Evolutionary conservation across 306 rosid species (phyloP), one percentile per base, ranked within the genome.

Genomic region (Cotoneaster glaucophyllus): DNA sequence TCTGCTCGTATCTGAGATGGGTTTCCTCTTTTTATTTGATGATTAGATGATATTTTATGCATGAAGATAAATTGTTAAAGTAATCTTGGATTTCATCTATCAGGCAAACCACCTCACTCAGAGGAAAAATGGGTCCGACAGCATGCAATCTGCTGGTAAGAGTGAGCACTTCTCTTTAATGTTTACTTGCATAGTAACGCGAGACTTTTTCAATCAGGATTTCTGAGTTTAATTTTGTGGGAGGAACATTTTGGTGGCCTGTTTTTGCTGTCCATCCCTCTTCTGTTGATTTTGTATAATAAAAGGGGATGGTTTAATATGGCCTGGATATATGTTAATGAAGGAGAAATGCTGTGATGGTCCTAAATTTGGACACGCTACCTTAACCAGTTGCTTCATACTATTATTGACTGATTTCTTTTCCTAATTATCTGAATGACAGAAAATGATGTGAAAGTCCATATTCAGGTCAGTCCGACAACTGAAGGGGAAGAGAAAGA

Each of bases 71-170:
- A 62, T 11, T 77, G 7, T 26, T 67, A 19, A 25, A 62, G 43
- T 82, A 21, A 8, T 25, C 11, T 28, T 25, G 52, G 14, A 34
- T 53, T 67, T 67, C 73, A 5, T 70, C 26, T 21, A 53, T 5
- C 59, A 79, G 86, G 83, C 29, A 56, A 76, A 76, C 28, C 67
- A 72, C 54, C 61, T 69, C 28, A 39, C 61, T 32, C 75, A 44
- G 24, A 52, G 41, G 75, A 65, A 19, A n/a, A 37, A 45, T 39
- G 80, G 44, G 26, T 68, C 71, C n/a, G 78, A 75, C 62, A 57
- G 78, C 73, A 34, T 64, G 64, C 74, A 7, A 70, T 70, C 53
- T 64, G 11, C 82, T 64, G 82, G 85, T 82, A 78, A 22, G 59
- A 13, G 45, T 24, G 34, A 62, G 24, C 11, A 26, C 22, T 32